These are phyloP conservation scores for Petunia hybrid DNA, from an alignment of 305 asterid species.

Conservation along the genomic window DNA sequence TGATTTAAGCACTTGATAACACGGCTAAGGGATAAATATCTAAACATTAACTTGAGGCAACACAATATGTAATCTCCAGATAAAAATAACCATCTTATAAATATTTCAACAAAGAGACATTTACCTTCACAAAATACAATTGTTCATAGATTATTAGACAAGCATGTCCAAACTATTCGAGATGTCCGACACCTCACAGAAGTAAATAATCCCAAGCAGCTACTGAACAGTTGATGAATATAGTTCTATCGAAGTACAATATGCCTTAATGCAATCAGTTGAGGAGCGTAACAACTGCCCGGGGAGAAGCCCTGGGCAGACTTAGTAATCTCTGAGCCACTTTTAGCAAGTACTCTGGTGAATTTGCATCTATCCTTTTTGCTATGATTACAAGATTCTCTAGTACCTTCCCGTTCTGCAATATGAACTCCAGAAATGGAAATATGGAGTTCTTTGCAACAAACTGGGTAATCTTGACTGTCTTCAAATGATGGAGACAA, in stretches of 20 bases:
- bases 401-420: constrained; percentile 24
- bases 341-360: constrained; percentile 15
- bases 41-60: not conserved
- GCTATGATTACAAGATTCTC: constrained; percentile 27
- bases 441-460: not conserved
- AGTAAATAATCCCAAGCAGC: not conserved
- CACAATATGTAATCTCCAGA: not conserved
- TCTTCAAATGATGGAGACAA: constrained; percentile 22
- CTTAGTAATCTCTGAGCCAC: constrained; percentile 9
- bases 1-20: not conserved
- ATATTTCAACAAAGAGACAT: not conserved
- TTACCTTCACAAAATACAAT: not conserved
- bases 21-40: not conserved
- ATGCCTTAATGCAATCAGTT: not conserved
- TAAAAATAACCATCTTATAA: too few species aligned
- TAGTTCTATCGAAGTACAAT: not conserved
- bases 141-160: not conserved
- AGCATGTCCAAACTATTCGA: not conserved
- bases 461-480: constrained; percentile 16
- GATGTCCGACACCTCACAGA: not conserved
- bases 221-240: not conserved
- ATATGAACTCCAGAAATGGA: constrained; percentile 23
- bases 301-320: constrained; percentile 23
- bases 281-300: constrained; percentile 18
- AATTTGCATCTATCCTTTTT: not conserved